Base-by-base conservation (phyloP, 192 early-diverging fungal genomes). In the Coemansia sp. region DNA sequence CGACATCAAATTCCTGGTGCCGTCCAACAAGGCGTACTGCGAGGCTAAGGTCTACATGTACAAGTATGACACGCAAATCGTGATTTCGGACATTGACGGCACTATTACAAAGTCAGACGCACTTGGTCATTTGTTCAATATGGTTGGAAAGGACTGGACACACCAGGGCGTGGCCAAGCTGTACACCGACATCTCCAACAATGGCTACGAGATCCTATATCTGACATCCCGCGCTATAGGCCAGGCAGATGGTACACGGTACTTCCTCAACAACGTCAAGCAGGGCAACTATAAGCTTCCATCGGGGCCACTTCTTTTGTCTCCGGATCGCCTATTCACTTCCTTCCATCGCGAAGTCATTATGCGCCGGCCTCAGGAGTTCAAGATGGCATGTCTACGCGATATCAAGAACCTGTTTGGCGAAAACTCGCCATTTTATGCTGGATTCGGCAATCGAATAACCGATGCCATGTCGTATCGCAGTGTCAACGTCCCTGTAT, bases 21-120 rank as follows among this genome's bases (percentile, higher is more conserved):
- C 77, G 9, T 87, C 91, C 13, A 92, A 50, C 86, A 93, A 60
- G 25, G 66, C 68, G 2, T 73, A 73, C 34, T 92, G 92, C 60
- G 75, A 84, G 24, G 87, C 93, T 28, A 91, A 91, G 53, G 87
- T 97, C 46, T 98, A 91, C 53, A 77, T 91, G 43, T 96, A 89
- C 87, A 80, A 86, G 44, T 60, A 87, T 60, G 79, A 90, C 64
- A 82, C 87, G 28, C 78, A 87, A 27, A 83, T 98, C 15, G 94
- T 98, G 3, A 96, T 98, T 57, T 95, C 93, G 0, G 96, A 98
- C 60, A 93, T 98, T 46, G 96, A 98, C 65, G 96, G 96, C 4
- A 98, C 96, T 4, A 98, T 98, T 54, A 98, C 96, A 34, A 96
- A 96, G 75, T 95, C 93, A 0, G 96, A 98, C 61, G 92, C 87